Conservation (phyloP, 2,329 filamentous ascomycete genomes). For the Graphilbum fragrans region DNA sequence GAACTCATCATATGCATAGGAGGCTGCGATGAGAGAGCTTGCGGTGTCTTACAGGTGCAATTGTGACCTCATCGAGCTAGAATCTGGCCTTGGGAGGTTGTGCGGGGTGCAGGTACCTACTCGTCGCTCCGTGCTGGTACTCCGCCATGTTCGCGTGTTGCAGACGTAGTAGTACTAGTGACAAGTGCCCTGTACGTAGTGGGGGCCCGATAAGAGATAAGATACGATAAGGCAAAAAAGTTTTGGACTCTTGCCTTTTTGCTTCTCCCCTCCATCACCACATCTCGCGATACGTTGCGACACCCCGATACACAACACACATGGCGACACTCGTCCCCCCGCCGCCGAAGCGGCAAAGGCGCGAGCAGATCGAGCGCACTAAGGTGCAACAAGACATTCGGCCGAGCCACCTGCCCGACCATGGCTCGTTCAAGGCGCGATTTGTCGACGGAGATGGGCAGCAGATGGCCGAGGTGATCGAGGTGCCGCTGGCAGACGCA, state of each 20-base stretch:
- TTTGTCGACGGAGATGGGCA: slow-evolving; percentile 74
- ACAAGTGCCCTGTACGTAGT: too few relatives aligned
- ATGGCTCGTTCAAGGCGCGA: slow-evolving; percentile 71
- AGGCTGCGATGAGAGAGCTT: too few relatives aligned
- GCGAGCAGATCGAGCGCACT: slow-evolving; percentile 59
- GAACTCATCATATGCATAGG: too few relatives aligned
- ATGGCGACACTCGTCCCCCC: slow-evolving; percentile 24
- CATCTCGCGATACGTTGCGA: too few relatives aligned
- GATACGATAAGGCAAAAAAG: too few relatives aligned
- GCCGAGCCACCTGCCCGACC: slow-evolving; percentile 52
- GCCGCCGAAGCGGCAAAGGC: slow-evolving; percentile 62
- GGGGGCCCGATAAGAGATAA: background rate
- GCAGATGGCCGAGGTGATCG: slow-evolving; percentile 56
- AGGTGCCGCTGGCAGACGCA: slow-evolving; percentile 73
- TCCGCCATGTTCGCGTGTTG: too few relatives aligned
- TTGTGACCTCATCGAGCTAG: too few relatives aligned
- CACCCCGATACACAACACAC: background rate
- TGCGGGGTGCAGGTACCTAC: too few relatives aligned
- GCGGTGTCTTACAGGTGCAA: too few relatives aligned
- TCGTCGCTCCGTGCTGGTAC: too few relatives aligned
- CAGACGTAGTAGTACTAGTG: too few relatives aligned
- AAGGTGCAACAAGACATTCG: slow-evolving; percentile 65
- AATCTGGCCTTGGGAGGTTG: too few relatives aligned
- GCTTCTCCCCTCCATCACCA: background rate
- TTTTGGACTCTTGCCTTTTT: background rate